A percentile compares a stretch with the other conserved stretches of the same genome.
Evolutionary conservation across 1,284 basidiomycete species (phyloP).

Genomic region (Apiotrichum laibachii): DNA sequence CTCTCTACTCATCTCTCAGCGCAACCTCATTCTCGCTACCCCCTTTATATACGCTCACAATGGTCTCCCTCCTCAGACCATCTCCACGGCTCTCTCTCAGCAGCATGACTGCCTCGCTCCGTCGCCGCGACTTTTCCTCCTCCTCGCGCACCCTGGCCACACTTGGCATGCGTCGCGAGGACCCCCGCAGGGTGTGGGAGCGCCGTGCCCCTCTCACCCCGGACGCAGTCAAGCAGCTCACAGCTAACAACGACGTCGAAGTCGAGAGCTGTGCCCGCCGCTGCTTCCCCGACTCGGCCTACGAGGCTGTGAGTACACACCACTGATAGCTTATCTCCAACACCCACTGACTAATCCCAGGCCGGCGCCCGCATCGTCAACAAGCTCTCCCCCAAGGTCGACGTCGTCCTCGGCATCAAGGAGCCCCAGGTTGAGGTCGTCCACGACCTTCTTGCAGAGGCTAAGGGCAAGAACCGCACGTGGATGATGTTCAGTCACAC

Average conservation of each 20-base stretch:
- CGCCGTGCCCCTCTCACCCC: conserved; percentile 79
- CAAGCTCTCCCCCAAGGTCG: conserved; percentile 60
- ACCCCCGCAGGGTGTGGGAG: conserved; percentile 78
- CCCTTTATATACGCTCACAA: neutral
- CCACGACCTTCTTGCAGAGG: conserved; percentile 24
- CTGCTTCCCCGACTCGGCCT: conserved; percentile 66
- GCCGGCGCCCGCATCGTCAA: conserved; percentile 68
- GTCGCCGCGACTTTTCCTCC: neutral
- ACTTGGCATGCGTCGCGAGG: conserved; percentile 71
- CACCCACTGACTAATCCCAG: conserved; percentile 50
- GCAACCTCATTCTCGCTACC: neutral
- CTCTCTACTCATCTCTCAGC: neutral
- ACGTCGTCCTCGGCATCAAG: conserved; percentile 82
- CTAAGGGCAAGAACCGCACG: conserved; percentile 32
- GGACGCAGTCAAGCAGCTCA: conserved; percentile 62
- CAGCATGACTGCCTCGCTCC: neutral
- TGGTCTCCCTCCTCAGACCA: conserved; percentile 7
- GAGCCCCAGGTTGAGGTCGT: conserved; percentile 70
- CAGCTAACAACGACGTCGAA: conserved; percentile 21
- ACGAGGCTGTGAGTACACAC: conserved; percentile 59
- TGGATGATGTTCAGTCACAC: conserved; percentile 85
- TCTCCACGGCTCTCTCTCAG: neutral
- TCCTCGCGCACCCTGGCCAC: conserved; percentile 37
- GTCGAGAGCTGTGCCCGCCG: conserved; percentile 64
- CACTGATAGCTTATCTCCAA: neutral